phyloP scores from a whole-genome alignment of 768 basidiomycete species.

The Auriscalpium vulgare region DNA sequence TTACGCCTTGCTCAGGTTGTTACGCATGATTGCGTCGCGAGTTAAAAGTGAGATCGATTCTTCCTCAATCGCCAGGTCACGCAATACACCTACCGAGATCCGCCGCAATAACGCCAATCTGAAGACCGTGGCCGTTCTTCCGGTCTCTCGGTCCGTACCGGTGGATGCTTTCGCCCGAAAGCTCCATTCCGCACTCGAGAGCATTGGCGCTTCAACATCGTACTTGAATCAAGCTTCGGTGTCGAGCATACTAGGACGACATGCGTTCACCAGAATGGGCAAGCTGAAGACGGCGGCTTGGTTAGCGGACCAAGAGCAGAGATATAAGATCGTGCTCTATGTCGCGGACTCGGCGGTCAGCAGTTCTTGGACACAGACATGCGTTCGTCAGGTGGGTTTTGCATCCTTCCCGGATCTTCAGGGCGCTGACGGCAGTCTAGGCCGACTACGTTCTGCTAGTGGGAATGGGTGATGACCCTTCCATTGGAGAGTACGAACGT shows the following conservation, averaged over 20 bases:
- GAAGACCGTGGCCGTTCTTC: constrained; percentile 91
- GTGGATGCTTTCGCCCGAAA: constrained; percentile 86
- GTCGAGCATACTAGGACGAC: constrained; percentile 83
- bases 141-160: constrained; percentile 80
- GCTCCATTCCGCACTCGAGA: constrained; percentile 80
- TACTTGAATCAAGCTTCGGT: constrained; percentile 93
- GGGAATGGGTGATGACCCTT: constrained; percentile 88
- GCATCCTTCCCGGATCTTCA: too few species aligned
- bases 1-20: constrained; percentile 37
- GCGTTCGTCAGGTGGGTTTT: constrained; percentile 78
- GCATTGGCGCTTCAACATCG: constrained; percentile 87
- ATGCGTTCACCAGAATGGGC: constrained; percentile 94
- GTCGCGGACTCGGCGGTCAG: constrained; percentile 93
- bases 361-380: constrained; percentile 97
- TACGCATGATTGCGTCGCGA: constrained; percentile 87
- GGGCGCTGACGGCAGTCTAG: constrained; percentile 24
- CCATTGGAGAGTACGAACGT: constrained; percentile 90
- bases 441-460: constrained; percentile 93
- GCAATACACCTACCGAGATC: constrained; percentile 48
- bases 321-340: constrained; percentile 88
- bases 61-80: constrained; percentile 41
- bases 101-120: constrained; percentile 79
- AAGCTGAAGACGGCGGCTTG: constrained; percentile 92
- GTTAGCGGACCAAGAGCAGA: constrained; percentile 93
- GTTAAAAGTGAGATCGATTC: constrained; percentile 78